These are phyloP conservation scores for Calonectria crousiana DNA, from an alignment of 2,329 filamentous ascomycete species.

Conservation along the genomic window DNA sequence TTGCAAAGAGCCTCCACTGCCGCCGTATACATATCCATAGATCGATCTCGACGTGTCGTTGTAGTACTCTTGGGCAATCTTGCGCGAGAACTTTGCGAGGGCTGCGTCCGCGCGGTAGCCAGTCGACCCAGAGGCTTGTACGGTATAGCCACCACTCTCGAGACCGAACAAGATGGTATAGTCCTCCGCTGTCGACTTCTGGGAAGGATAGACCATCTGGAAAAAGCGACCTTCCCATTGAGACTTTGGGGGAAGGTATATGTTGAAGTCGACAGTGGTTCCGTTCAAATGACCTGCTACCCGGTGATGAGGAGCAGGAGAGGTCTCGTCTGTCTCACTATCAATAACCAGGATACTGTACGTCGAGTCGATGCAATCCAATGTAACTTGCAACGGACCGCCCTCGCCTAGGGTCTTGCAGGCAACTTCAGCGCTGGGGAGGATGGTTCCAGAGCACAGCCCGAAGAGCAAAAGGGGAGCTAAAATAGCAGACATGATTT, in stretches of 20 bases:
- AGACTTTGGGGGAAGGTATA: conserved; percentile 35
- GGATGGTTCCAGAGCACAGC: neutral
- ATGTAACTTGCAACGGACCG: conserved; percentile 6
- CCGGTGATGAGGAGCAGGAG: conserved; percentile 25
- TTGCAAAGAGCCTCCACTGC: conserved; percentile 38
- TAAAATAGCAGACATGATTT: neutral
- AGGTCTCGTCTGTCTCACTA: conserved; percentile 11
- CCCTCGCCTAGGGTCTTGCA: neutral
- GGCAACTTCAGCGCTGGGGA: neutral
- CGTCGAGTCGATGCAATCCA: conserved; percentile 26
- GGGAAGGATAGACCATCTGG: conserved; percentile 32
- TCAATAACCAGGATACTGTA: conserved; percentile 30
- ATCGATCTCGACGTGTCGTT: conserved; percentile 12
- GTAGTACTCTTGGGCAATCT: conserved; percentile 32
- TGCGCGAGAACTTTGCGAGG: conserved; percentile 32
- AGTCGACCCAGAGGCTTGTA: conserved; percentile 25
- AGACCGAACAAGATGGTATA: conserved; percentile 28
- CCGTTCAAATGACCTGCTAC: conserved; percentile 33
- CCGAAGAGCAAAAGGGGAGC: neutral
- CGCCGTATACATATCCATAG: conserved; percentile 39
- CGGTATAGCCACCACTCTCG: conserved; percentile 35
- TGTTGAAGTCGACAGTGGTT: conserved; percentile 35
- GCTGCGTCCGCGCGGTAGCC: conserved; percentile 41
- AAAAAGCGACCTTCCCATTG: conserved; percentile 37
- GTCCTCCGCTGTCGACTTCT: conserved; percentile 29